phyloP scores from a whole-genome alignment of 164 flowering plant genomes.

The Litsea cubeba region DNA sequence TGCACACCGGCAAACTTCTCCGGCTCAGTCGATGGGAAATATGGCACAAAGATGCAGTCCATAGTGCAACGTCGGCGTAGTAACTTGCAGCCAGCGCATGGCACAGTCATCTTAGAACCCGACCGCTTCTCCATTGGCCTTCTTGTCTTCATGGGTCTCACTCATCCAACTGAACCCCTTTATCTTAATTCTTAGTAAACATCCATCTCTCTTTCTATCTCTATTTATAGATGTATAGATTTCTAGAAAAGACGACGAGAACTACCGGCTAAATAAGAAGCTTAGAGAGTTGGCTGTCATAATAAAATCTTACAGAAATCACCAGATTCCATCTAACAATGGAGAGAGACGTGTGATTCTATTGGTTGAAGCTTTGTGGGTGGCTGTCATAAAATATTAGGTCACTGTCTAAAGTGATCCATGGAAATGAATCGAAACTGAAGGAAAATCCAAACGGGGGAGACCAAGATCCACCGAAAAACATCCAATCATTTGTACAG shows the following conservation, averaged over 20 bases:
- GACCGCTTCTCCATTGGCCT: background rate
- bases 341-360: background rate
- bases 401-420: background rate
- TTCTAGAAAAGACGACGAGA: background rate
- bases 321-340: background rate
- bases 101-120: background rate
- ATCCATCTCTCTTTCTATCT: no score
- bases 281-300: background rate
- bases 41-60: conserved; percentile 20
- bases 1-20: conserved; percentile 76
- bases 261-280: background rate
- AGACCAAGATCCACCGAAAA: background rate
- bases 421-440: conserved; percentile 5
- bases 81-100: conserved; percentile 20
- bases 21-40: conserved; percentile 47
- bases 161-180: background rate
- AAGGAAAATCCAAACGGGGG: background rate
- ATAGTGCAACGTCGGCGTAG: conserved; percentile 14
- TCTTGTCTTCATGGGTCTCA: background rate
- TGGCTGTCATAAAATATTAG: background rate
- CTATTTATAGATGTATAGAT: background rate
- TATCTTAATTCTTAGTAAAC: background rate
- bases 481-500: conserved; percentile 4
- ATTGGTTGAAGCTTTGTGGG: background rate
- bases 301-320: background rate